phyloP scores from a whole-genome alignment of 1,139 yeast species.

The Suhomyces chickasaworum region DNA sequence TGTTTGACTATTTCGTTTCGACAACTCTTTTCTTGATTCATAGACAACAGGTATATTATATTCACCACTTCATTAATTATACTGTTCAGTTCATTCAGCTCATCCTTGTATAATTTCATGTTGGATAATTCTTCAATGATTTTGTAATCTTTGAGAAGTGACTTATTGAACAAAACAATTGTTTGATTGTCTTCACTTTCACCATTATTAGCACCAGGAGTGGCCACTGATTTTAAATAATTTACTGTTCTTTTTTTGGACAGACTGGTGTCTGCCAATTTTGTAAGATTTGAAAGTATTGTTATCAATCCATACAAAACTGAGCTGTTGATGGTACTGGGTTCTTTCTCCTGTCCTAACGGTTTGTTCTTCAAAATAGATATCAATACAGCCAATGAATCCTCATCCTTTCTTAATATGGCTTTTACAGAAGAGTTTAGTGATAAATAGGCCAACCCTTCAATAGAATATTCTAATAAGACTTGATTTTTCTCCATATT shows the following conservation, averaged over 20 bases:
- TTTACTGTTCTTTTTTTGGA: slow-evolving; percentile 26
- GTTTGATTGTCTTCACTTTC: slow-evolving; percentile 26
- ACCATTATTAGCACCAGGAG: slow-evolving; percentile 27
- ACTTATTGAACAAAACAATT: slow-evolving; percentile 35
- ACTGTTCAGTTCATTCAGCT: slow-evolving; percentile 12
- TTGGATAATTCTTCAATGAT: slow-evolving; percentile 30
- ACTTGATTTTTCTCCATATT: slow-evolving; percentile 7
- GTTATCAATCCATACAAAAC: slow-evolving; percentile 40
- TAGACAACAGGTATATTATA: slow-evolving; percentile 31
- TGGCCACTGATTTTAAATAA: slow-evolving; percentile 38
- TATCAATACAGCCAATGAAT: slow-evolving; percentile 27
- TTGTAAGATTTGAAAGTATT: slow-evolving; percentile 40
- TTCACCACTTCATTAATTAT: slow-evolving; percentile 23
- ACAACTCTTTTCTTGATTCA: slow-evolving; percentile 26
- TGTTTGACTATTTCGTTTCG: slow-evolving; percentile 47
- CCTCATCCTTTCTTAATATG: slow-evolving; percentile 35
- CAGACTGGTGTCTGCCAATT: slow-evolving; percentile 25
- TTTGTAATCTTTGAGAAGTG: slow-evolving; percentile 29
- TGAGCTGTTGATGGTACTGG: neutral
- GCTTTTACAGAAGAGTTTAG: slow-evolving; percentile 36
- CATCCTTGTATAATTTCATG: slow-evolving; percentile 25
- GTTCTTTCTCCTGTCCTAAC: too few species aligned
- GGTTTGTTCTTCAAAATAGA: slow-evolving; percentile 13
- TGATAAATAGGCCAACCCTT: slow-evolving; percentile 51
- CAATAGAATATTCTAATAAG: slow-evolving; percentile 32